A percentile compares a stretch with the other conserved stretches of the same genome.
Conservation (phyloP, 768 basidiomycete species). For the Trametes cinnabarina region DNA sequence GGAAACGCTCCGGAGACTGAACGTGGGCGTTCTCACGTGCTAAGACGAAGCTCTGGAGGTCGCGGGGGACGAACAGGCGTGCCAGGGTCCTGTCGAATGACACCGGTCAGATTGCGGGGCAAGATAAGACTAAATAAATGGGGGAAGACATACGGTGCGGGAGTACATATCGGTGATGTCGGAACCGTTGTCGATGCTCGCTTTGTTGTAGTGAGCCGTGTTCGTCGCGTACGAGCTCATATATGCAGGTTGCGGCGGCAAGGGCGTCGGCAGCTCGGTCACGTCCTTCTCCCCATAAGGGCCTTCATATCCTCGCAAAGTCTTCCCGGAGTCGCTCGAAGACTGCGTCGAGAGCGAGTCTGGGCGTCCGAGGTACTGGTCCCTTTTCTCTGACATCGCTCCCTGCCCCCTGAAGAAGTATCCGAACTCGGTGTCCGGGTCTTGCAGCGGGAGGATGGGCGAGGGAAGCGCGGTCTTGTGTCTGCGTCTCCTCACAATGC, state of each 20-base stretch:
- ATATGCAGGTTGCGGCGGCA: background rate
- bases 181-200: background rate
- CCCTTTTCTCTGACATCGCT: background rate
- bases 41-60: constrained; percentile 9
- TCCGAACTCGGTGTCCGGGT: constrained; percentile 15
- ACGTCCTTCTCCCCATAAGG: constrained; percentile 8
- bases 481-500: background rate
- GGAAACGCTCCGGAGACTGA: background rate
- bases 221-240: constrained; percentile 4
- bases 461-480: background rate
- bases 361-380: background rate
- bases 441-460: constrained; percentile 17
- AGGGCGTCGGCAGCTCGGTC: constrained; percentile 3
- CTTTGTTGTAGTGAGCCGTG: background rate
- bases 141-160: background rate
- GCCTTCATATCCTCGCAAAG: background rate
- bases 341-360: background rate
- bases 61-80: constrained; percentile 1
- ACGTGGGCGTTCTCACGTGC: constrained; percentile 1
- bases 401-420: constrained; percentile 11
- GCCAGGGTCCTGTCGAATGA: background rate
- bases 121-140: background rate
- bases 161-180: constrained; percentile 14
- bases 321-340: background rate
- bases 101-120: background rate